phyloP scores from a whole-genome alignment of 225 moss, liverwort and hornwort species.

The Asterella californica region DNA sequence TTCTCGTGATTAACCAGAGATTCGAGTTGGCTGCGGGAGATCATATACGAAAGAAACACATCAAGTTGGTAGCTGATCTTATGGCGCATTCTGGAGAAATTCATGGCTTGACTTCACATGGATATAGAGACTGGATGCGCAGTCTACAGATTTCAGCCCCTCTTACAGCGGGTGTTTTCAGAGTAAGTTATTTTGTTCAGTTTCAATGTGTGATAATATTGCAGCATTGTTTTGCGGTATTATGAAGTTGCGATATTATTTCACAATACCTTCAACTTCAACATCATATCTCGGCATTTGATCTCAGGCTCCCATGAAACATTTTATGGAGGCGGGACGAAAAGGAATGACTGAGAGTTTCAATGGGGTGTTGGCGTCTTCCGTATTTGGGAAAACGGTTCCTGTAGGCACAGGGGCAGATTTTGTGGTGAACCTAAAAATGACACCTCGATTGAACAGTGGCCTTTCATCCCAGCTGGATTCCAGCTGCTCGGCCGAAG shows the following conservation, averaged over 20 bases:
- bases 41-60: conserved; percentile 51
- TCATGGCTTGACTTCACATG: conserved; percentile 65
- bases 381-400: conserved; percentile 82
- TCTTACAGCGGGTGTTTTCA: conserved; percentile 78
- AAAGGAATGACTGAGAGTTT: conserved; percentile 61
- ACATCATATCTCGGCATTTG: background rate
- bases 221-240: background rate
- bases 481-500: background rate
- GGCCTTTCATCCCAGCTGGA: too few species aligned
- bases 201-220: background rate
- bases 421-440: conserved; percentile 49
- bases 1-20: conserved; percentile 47
- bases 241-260: background rate
- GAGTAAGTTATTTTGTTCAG: conserved; percentile 32
- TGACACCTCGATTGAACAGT: background rate
- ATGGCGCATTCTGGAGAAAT: conserved; percentile 89
- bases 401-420: conserved; percentile 67
- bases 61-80: conserved; percentile 68
- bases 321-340: conserved; percentile 70
- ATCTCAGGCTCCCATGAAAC: conserved; percentile 74
- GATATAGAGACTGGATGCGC: conserved; percentile 69
- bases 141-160: conserved; percentile 64
- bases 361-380: conserved; percentile 64
- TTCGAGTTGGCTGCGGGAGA: conserved; percentile 65
- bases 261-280: background rate